Percentiles rank a stretch among this genome's conserved stretches.
Evolutionary conservation across 1,139 yeast genomes (phyloP).

Genomic region (Blastobotrys indianensis): DNA sequence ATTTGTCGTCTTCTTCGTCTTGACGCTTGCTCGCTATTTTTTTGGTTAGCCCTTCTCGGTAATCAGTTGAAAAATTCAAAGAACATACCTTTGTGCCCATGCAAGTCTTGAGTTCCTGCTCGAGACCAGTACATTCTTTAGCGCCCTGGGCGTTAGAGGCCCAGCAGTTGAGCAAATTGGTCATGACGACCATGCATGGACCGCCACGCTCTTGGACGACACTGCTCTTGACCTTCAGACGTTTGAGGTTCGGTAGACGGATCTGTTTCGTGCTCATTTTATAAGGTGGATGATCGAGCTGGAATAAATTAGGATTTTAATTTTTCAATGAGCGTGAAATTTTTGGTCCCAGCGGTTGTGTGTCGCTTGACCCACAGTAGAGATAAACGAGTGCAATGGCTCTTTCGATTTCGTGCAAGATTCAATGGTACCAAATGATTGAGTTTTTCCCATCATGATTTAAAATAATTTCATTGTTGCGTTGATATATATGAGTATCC

Average conservation of each 20-base stretch:
- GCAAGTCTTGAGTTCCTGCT: conserved; percentile 50
- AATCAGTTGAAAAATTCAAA: not conserved
- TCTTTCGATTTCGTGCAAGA: no score
- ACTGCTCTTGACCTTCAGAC: conserved; percentile 66
- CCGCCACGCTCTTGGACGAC: conserved; percentile 51
- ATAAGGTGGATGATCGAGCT: not conserved
- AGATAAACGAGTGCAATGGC: not conserved
- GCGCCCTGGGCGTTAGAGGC: conserved; percentile 79
- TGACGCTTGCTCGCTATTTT: conserved; percentile 28
- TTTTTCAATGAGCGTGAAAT: no score
- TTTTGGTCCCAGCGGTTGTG: no score
- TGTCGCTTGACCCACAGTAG: no score
- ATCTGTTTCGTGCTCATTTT: conserved; percentile 22
- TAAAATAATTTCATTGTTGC: no score
- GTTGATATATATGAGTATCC: no score
- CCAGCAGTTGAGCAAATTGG: conserved; percentile 89
- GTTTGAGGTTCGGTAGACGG: conserved; percentile 70
- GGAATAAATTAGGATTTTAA: no score
- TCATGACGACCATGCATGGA: conserved; percentile 76
- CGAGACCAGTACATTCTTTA: conserved; percentile 57
- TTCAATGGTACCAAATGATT: no score
- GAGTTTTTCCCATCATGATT: no score
- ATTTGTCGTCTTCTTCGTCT: conserved; percentile 52
- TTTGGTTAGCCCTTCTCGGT: not conserved
- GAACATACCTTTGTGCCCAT: conserved; percentile 38